These are phyloP conservation scores for Alternaria panax DNA, from an alignment of 2,329 filamentous ascomycete species.

Conservation along the genomic window DNA sequence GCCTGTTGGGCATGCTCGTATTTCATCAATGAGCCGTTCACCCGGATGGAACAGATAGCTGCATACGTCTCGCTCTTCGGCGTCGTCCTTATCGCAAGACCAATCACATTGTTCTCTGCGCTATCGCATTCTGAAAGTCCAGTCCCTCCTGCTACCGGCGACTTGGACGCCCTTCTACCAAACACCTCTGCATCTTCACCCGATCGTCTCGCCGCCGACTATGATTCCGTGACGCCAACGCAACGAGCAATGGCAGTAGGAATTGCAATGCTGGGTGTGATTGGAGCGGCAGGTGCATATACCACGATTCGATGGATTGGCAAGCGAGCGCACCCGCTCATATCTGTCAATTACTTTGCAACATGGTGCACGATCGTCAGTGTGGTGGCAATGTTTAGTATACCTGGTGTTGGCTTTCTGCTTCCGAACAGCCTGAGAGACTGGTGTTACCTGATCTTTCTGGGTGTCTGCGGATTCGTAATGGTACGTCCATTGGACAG, in stretches of 20 bases:
- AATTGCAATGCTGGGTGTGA: slow-evolving; percentile 76
- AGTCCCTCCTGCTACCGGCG: slow-evolving; percentile 42
- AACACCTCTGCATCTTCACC: slow-evolving; percentile 34
- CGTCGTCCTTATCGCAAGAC: slow-evolving; percentile 83
- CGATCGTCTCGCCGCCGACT: slow-evolving; percentile 44
- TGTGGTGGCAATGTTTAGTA: slow-evolving; percentile 62
- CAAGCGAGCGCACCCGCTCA: slow-evolving; percentile 78
- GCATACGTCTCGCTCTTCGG: slow-evolving; percentile 77
- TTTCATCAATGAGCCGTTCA: slow-evolving; percentile 78
- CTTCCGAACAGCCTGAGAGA: slow-evolving; percentile 63
- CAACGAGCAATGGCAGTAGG: slow-evolving; percentile 75
- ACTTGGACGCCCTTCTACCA: slow-evolving; percentile 36
- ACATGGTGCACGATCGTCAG: slow-evolving; percentile 74
- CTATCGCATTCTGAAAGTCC: slow-evolving; percentile 32
- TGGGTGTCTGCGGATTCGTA: slow-evolving; percentile 78
- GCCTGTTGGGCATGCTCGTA: slow-evolving; percentile 82
- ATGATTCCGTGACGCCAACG: slow-evolving; percentile 61
- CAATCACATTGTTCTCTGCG: slow-evolving; percentile 63
- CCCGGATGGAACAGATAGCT: slow-evolving; percentile 76
- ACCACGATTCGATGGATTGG: slow-evolving; percentile 82
- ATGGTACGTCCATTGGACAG: slow-evolving; percentile 57
- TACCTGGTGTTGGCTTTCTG: slow-evolving; percentile 65
- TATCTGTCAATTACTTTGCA: slow-evolving; percentile 86
- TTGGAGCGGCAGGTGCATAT: slow-evolving; percentile 77
- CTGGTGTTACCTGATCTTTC: slow-evolving; percentile 71